Evolutionary conservation across 768 basidiomycete genomes (phyloP).

Genomic region (Amanita rubescens): DNA sequence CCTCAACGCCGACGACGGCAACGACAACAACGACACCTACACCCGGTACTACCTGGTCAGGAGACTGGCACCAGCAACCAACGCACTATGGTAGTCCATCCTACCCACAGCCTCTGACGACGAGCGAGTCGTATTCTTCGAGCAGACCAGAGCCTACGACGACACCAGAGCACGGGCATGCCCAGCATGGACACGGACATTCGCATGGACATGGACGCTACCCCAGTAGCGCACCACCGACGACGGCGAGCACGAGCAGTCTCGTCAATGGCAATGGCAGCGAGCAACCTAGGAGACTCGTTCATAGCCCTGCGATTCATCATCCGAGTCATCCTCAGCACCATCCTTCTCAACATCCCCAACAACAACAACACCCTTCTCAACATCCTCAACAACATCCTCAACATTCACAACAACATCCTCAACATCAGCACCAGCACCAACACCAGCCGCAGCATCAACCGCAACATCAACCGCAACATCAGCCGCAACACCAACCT

Average conservation of each 20-base stretch:
- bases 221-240: neutral
- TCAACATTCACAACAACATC: conserved; percentile 7
- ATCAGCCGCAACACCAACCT: conserved; percentile 6
- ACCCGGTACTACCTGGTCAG: neutral
- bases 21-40: neutral
- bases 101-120: neutral
- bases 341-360: conserved; percentile 13
- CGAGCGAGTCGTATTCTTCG: neutral
- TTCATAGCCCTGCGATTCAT: conserved; percentile 14
- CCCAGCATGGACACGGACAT: neutral
- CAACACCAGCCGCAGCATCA: neutral
- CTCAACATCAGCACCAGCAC: neutral
- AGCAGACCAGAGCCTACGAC: conserved; percentile 3
- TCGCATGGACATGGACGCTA: neutral
- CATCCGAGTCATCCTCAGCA: conserved; percentile 18
- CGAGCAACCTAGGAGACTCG: neutral
- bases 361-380: conserved; percentile 6
- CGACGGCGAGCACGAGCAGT: conserved; percentile 6
- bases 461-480: neutral
- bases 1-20: neutral
- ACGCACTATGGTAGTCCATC: neutral
- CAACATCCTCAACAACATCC: conserved; percentile 12
- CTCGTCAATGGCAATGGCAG: conserved; percentile 7
- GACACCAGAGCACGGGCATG: neutral
- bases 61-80: neutral